A percentile compares a stretch with the other conserved stretches of the same genome.
phyloP scores from a whole-genome alignment of 2,329 filamentous ascomycete genomes.

The Sordariomycetes sp. region DNA sequence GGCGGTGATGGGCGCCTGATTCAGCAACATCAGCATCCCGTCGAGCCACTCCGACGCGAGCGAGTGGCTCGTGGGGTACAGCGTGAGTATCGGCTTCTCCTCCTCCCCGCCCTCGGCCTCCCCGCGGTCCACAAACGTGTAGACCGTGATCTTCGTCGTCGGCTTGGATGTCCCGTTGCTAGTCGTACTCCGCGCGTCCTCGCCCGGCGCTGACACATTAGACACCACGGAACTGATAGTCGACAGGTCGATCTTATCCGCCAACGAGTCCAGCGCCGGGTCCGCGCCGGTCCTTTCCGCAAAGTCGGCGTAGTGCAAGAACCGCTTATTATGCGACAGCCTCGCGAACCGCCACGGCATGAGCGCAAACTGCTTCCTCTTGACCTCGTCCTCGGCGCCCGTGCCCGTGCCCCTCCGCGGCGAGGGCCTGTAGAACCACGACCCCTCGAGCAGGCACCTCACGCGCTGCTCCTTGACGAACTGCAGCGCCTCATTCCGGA shows the following conservation, averaged over 20 bases:
- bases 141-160: slow-evolving; percentile 83
- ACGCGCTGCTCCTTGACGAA: slow-evolving; percentile 97
- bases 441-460: slow-evolving; percentile 73
- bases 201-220: slow-evolving; percentile 62
- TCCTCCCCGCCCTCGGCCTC: slow-evolving; percentile 25
- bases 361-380: slow-evolving; percentile 27
- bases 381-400: slow-evolving; percentile 12
- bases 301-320: slow-evolving; percentile 84
- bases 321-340: slow-evolving; percentile 81
- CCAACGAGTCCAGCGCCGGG: slow-evolving; percentile 59
- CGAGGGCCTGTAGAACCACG: slow-evolving; percentile 61
- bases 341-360: slow-evolving; percentile 70
- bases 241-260: slow-evolving; percentile 74
- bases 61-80: slow-evolving; percentile 68
- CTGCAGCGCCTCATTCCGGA: slow-evolving; percentile 81
- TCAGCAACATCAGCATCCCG: slow-evolving; percentile 84
- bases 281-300: slow-evolving; percentile 47
- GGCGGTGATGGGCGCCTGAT: slow-evolving; percentile 91
- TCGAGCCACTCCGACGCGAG: slow-evolving; percentile 95
- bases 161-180: slow-evolving; percentile 31
- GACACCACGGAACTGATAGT: slow-evolving; percentile 88
- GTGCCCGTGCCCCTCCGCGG: slow-evolving; percentile 21
- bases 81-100: slow-evolving; percentile 67
- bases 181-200: slow-evolving; percentile 30
- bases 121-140: slow-evolving; percentile 46